Base-by-base conservation (phyloP, 139 green algal species). In the Micromonas pusilla region DNA sequence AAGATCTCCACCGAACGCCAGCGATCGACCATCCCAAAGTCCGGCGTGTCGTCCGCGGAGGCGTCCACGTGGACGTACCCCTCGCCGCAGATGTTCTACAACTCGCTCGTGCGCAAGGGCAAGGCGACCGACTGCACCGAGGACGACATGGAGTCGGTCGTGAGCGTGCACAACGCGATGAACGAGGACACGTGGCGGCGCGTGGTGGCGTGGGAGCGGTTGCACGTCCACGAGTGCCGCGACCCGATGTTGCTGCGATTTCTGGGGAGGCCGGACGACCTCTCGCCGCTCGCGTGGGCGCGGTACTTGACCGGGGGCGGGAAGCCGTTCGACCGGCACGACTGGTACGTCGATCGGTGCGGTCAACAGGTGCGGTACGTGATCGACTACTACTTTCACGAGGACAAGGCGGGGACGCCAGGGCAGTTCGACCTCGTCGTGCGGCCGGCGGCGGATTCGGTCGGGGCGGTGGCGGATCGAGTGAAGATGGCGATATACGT, bases 361-460 rank as follows among this genome's bases (percentile, higher is more conserved):
- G 93, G 93, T 0, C 28, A 85, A 65, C 87, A 95, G 77, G 91
- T 97, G 36, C 89, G 93, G 23, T 98, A 98, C 84, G 86, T 98
- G 39, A 97, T 98, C 60, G 93, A 98, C 82, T 98, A 97, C 81
- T 98, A 98, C 82, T 97, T 94, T 78, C 85, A 96, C 82, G 93
- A 98, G 38, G 84, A 93, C 38, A 93, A 92, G 66, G 92, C 92
- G 25, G 93, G 92, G 25, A 91, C 87, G 25, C 81, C 84, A 25
- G 85, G 92, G 81, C 91, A 92, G 0, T 97, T 98, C 85, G 86
- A 90, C 52, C 77, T 97, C 52, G 81, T 89, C 20, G 89, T 91
- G n/a, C 81, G 94, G 4, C 94, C 94, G 20, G 94, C 93, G 1
- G 65, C 97, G 39, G 94, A 98, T 83, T 88, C 84, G 0, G n/a